These are phyloP conservation scores for Tetradesmus obliquus DNA, from an alignment of 139 green algal species.

Conservation along the genomic window DNA sequence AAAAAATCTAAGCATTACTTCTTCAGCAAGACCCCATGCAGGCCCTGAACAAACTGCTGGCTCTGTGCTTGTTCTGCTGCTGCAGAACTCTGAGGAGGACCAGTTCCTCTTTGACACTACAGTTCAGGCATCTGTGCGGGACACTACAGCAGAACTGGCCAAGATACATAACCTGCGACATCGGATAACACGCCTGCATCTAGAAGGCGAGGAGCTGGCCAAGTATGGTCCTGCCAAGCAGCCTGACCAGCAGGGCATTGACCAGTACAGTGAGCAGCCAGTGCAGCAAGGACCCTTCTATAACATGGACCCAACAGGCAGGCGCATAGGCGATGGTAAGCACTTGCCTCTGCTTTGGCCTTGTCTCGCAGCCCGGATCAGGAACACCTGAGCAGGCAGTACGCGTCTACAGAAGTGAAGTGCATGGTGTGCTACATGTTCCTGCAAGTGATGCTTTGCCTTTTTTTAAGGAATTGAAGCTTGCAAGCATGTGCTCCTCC, in stretches of 20 bases:
- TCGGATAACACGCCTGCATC: constrained; percentile 75
- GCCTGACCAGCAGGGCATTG: constrained; percentile 83
- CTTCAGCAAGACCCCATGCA: not conserved
- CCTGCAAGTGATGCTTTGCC: not conserved
- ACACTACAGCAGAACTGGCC: constrained; percentile 61
- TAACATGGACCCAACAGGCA: constrained; percentile 79
- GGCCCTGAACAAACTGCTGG: not conserved
- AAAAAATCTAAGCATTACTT: not conserved
- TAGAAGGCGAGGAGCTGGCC: constrained; percentile 84
- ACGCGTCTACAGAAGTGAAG: not conserved
- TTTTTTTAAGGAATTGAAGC: no score
- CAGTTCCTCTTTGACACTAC: constrained; percentile 85
- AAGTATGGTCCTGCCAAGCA: constrained; percentile 82
- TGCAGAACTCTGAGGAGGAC: constrained; percentile 78
- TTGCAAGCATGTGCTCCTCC: not conserved
- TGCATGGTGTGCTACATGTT: not conserved
- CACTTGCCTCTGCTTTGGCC: not conserved
- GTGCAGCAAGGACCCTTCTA: constrained; percentile 75
- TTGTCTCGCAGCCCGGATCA: no score
- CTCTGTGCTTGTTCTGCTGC: not conserved
- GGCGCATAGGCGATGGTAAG: constrained; percentile 79
- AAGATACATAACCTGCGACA: constrained; percentile 81
- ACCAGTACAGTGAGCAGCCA: constrained; percentile 71
- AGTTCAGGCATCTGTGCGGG: constrained; percentile 59
- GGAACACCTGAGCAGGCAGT: not conserved